Percentiles rank a stretch among this genome's conserved stretches.
Conservation (phyloP, 257 asterid species). For the Solanum appendiculatum region DNA sequence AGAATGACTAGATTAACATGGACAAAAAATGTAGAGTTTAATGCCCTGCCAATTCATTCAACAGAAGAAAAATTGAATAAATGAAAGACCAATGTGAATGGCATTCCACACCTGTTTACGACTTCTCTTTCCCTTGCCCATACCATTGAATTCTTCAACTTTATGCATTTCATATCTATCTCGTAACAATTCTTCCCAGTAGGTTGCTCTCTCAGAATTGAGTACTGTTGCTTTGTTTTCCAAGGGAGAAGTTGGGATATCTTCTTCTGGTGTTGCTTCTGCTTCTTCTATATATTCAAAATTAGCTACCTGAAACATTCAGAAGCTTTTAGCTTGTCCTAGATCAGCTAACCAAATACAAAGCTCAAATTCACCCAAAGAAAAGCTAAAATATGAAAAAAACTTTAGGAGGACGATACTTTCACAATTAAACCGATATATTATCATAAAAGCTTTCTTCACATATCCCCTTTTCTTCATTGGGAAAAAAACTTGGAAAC, state of each 20-base stretch:
- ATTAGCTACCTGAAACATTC: slow-evolving; percentile 75
- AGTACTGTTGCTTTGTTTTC: slow-evolving; percentile 51
- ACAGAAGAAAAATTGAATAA: background rate
- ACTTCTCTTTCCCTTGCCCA: slow-evolving; percentile 99
- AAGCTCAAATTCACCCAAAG: background rate
- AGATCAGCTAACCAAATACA: background rate
- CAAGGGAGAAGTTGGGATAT: slow-evolving; percentile 37
- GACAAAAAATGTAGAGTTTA: background rate
- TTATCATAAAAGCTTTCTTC: background rate
- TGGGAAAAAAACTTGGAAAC: background rate
- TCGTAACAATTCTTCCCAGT: slow-evolving; percentile 88
- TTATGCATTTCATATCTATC: slow-evolving; percentile 85
- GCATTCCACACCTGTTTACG: slow-evolving; percentile 62
- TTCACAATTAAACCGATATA: background rate
- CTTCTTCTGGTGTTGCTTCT: slow-evolving; percentile 70
- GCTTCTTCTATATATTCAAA: slow-evolving; percentile 81
- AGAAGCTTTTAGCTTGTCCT: background rate
- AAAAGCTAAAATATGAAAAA: background rate
- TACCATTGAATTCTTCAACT: slow-evolving; percentile 72
- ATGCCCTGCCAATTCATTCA: background rate
- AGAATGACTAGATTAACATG: background rate
- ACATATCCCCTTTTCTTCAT: background rate
- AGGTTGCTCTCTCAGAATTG: slow-evolving; percentile 64
- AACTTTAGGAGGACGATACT: background rate
- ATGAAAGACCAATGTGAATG: background rate